phyloP scores from a whole-genome alignment of 148 eudicot genomes.

The Rhododendron ferrugineum region DNA sequence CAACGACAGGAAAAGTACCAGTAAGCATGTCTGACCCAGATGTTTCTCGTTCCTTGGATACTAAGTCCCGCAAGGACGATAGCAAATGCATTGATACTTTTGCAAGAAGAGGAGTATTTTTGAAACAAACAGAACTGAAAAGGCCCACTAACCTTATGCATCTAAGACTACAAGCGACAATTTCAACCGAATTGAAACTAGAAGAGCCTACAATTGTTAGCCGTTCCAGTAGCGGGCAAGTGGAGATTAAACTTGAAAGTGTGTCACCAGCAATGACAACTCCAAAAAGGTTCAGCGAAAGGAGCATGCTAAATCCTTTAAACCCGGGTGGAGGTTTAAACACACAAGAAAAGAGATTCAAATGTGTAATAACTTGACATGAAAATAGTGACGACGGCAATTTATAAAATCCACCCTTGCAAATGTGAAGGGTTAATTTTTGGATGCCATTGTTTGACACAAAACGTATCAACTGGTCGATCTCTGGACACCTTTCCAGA shows the following conservation, averaged over 20 bases:
- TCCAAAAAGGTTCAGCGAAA: background rate
- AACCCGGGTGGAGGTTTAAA: background rate
- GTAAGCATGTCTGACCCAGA: background rate
- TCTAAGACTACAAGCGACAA: no score
- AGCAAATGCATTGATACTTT: background rate
- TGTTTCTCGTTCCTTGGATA: background rate
- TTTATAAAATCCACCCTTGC: background rate
- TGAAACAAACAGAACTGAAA: background rate
- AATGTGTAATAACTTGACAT: background rate
- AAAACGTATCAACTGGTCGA: background rate
- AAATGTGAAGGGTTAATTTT: background rate
- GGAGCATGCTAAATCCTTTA: constrained; percentile 9
- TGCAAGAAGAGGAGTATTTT: background rate
- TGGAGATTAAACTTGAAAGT: background rate
- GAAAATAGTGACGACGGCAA: background rate
- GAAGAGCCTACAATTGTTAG: background rate
- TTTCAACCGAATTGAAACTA: background rate
- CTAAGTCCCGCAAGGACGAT: background rate
- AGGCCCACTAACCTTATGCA: background rate
- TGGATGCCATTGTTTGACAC: background rate
- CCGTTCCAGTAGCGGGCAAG: background rate
- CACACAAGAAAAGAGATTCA: background rate
- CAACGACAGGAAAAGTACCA: background rate
- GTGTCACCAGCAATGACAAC: background rate
- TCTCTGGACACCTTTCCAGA: background rate